Evolutionary conservation across 352 stramenopile species (phyloP).

Genomic region (Thraustochytrium aureum): DNA sequence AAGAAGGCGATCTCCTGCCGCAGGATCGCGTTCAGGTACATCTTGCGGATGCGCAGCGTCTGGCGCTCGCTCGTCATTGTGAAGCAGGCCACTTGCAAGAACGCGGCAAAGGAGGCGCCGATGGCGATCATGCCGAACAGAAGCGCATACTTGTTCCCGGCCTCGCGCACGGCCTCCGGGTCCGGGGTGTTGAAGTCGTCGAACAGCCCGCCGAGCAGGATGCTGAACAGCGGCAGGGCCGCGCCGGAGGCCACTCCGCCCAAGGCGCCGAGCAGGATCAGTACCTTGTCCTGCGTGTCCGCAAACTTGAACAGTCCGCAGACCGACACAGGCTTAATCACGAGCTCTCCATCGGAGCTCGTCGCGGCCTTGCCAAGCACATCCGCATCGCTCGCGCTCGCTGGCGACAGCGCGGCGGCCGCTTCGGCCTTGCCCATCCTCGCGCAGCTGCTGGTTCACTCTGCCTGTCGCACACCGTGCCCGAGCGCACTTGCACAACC

Average conservation of each 20-base stretch:
- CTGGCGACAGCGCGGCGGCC: too few relatives aligned
- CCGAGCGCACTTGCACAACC: too few relatives aligned
- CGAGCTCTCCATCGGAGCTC: too few relatives aligned
- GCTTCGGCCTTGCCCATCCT: too few relatives aligned
- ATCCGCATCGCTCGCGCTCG: too few relatives aligned
- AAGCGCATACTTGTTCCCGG: background rate
- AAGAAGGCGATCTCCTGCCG: conserved; percentile 54
- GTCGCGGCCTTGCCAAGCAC: too few relatives aligned
- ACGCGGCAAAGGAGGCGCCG: background rate
- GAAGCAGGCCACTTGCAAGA: conserved; percentile 46
- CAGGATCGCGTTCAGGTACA: conserved; percentile 49
- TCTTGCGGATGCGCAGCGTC: conserved; percentile 43
- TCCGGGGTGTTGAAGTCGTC: conserved; percentile 33
- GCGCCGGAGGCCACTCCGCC: conserved; percentile 11
- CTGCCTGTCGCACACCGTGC: too few relatives aligned
- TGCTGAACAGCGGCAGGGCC: conserved; percentile 47
- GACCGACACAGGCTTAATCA: conserved; percentile 13
- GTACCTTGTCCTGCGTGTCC: conserved; percentile 58
- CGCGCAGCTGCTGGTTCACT: too few relatives aligned
- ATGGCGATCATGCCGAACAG: background rate
- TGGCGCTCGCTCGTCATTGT: conserved; percentile 49
- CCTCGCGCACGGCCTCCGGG: background rate
- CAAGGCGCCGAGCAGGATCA: conserved; percentile 63
- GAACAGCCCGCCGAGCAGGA: conserved; percentile 52
- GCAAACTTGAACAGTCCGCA: conserved; percentile 59